Percentiles rank a stretch among this genome's conserved stretches.
Evolutionary conservation across 345 rosid genomes (phyloP).

Genomic region (Populus tremula): DNA sequence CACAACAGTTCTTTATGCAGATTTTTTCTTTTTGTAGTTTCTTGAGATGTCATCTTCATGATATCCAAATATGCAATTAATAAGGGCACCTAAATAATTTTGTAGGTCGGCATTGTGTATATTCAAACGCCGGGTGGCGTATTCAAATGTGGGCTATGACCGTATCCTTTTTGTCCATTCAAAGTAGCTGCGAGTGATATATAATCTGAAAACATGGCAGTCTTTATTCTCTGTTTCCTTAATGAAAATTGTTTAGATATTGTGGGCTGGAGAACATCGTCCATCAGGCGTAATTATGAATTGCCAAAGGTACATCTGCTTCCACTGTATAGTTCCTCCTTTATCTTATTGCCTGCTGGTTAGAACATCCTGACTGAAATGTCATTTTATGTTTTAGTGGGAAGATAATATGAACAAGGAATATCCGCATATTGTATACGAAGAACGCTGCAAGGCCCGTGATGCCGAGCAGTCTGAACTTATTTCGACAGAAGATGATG

Average conservation of each 20-base stretch:
- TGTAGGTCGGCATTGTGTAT: conserved; percentile 79
- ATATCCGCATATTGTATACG: conserved; percentile 85
- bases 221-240: conserved; percentile 35
- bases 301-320: conserved; percentile 65
- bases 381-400: conserved; percentile 49
- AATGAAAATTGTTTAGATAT: conserved; percentile 52
- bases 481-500: conserved; percentile 38
- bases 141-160: conserved; percentile 85
- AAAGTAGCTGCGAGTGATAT: neutral
- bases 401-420: conserved; percentile 59
- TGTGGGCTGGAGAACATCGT: conserved; percentile 98
- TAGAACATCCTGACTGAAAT: conserved; percentile 1
- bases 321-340: neutral
- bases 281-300: conserved; percentile 73
- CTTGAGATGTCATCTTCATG: conserved; percentile 4
- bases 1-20: neutral
- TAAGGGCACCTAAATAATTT: conserved; percentile 19
- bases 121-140: conserved; percentile 81
- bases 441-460: conserved; percentile 80
- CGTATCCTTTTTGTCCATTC: conserved; percentile 57
- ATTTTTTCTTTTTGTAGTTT: conserved; percentile 9
- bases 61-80: conserved; percentile 1
- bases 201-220: neutral
- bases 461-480: conserved; percentile 43
- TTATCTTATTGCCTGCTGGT: neutral